phyloP scores from a whole-genome alignment of 2,329 filamentous ascomycete species.

The Fusarium veterinarium region DNA sequence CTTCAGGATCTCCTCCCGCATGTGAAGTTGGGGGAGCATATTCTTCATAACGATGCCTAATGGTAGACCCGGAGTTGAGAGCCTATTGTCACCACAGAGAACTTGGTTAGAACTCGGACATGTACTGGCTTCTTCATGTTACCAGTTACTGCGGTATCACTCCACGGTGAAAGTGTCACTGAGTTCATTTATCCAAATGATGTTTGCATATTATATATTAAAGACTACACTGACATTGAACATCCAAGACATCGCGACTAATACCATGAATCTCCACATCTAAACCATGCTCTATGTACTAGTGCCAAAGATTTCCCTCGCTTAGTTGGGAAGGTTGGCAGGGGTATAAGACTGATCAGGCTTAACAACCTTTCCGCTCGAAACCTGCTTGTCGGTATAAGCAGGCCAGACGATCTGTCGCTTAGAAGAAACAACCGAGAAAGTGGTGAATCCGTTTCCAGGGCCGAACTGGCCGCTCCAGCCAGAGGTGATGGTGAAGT shows the following conservation, averaged over 20 bases:
- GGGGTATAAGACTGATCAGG: slow-evolving; percentile 61
- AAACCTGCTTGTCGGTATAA: slow-evolving; percentile 64
- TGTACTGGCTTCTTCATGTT: not conserved
- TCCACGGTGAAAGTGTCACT: rapidly evolving
- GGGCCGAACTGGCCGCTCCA: slow-evolving; percentile 67
- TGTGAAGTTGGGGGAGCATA: not conserved
- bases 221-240: not conserved
- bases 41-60: too few relatives aligned
- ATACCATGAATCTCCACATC: not conserved
- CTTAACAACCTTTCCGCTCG: slow-evolving; percentile 55
- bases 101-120: rapidly evolving
- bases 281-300: not conserved
- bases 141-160: rapidly evolving
- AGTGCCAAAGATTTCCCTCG: not conserved
- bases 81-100: rapidly evolving
- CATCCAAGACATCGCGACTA: not conserved
- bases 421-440: slow-evolving; percentile 56
- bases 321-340: slow-evolving; percentile 33
- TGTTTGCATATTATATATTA: not conserved
- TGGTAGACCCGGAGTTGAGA: too few relatives aligned
- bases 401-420: slow-evolving; percentile 61
- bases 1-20: not conserved
- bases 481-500: slow-evolving; percentile 62
- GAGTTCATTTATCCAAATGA: not conserved
- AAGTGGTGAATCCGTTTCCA: slow-evolving; percentile 64